A percentile compares a stretch with the other conserved stretches of the same genome.
Evolutionary conservation across 179 eudicot genomes (phyloP).

Genomic region (Spinacia oleracea): DNA sequence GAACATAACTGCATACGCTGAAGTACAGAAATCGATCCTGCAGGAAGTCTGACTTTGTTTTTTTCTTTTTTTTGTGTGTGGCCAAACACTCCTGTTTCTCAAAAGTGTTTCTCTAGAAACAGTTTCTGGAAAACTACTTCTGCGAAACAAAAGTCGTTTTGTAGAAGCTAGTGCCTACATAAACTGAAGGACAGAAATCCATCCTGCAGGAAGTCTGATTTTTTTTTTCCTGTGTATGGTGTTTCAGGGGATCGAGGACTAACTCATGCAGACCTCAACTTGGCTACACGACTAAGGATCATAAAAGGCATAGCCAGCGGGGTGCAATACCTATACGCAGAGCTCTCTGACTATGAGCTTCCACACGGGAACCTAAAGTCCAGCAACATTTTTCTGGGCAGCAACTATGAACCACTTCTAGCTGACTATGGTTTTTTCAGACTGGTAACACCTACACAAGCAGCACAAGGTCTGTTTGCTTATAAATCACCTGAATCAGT

Average conservation of each 20-base stretch:
- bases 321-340: slow-evolving; percentile 53
- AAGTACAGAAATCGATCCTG: background rate
- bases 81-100: too few relatives aligned
- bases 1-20: too few relatives aligned
- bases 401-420: slow-evolving; percentile 56
- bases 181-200: background rate
- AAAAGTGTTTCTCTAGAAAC: too few relatives aligned
- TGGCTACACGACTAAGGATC: slow-evolving; percentile 62
- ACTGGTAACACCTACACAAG: slow-evolving; percentile 46
- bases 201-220: background rate
- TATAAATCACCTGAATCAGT: slow-evolving; percentile 64
- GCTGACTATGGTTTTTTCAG: slow-evolving; percentile 57
- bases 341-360: slow-evolving; percentile 48
- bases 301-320: slow-evolving; percentile 70
- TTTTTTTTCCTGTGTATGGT: background rate
- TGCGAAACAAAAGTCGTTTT: too few relatives aligned
- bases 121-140: too few relatives aligned
- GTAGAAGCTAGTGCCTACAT: too few relatives aligned
- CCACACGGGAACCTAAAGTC: slow-evolving; percentile 88
- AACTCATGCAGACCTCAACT: slow-evolving; percentile 53
- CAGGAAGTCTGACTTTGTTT: too few relatives aligned
- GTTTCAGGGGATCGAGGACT: slow-evolving; percentile 63
- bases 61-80: background rate
- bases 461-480: slow-evolving; percentile 56
- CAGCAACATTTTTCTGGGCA: slow-evolving; percentile 58